Evolutionary conservation across 2,329 filamentous ascomycete species (phyloP), one percentile per base, ranked within the genome.

Genomic region (Amylocarpus encephaloides): DNA sequence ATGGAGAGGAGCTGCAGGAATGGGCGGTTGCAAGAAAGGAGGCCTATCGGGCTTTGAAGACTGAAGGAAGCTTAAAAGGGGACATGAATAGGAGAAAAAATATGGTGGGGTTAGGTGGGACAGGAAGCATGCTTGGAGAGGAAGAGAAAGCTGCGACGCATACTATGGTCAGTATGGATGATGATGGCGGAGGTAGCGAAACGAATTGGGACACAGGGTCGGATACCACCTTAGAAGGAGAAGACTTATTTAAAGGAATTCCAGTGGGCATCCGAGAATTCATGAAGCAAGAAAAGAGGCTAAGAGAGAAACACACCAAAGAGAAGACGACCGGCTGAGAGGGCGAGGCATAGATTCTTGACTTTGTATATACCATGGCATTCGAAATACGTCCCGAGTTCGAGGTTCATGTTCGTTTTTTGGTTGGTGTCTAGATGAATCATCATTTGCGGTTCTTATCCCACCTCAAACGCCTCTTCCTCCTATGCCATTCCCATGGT

Each of bases 211-310:
- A 68, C 19, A 67, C 66, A 10, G 66, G 63, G 22, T 57, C 67
- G 40, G 61, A 65, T 57, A 62, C 62, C 39, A 76, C 83, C 53
- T 66, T 76, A 43, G 79, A 74, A 73, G 74, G 80, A 48, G 82
- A 82, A 2, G 82, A 88, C 44, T 65, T 95, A 33, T 94, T 95
- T 62, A 79, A 80, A 44, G 81, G 80, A 58, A 83, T 98, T 46
- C 92, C 93, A 0, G 87, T 97, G 9, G 93, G 92, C 0, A 96
- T 98, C 58, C 76, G 88, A 54, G 92, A 95, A 68, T 98, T 98
- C 64, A 97, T 98, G 92, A 89, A 86, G 73, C 90, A 85, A 53
- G 93, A 98, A 73, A 97, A 97, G 77, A 85, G 75, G 67, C 69
- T 98, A 53, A 92, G 88, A 68, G 76, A 87, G 67, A 85, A 81